phyloP scores from a whole-genome alignment of 768 basidiomycete genomes.

The Pholiota conissans region DNA sequence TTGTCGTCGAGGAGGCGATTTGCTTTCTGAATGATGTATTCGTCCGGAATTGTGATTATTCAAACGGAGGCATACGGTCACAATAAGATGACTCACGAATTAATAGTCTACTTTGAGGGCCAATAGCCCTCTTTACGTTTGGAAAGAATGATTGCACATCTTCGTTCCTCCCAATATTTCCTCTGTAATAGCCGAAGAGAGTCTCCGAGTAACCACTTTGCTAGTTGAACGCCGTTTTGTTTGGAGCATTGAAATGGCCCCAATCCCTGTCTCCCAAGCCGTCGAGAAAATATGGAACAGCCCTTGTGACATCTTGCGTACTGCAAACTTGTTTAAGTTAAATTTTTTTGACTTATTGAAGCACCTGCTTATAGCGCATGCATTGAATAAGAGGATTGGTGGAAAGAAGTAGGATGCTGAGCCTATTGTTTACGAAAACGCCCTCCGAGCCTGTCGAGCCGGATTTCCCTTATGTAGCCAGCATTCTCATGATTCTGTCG shows the following conservation, averaged over 20 bases:
- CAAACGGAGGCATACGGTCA: neutral
- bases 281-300: slow-evolving; percentile 16
- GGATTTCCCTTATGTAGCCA: slow-evolving; percentile 32
- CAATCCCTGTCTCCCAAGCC: slow-evolving; percentile 34
- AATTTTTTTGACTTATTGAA: too few species aligned
- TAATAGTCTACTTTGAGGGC: slow-evolving; percentile 27
- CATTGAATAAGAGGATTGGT: neutral
- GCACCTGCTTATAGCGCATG: neutral
- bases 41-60: slow-evolving; percentile 25
- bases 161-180: slow-evolving; percentile 33
- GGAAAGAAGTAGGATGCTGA: slow-evolving; percentile 33
- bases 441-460: slow-evolving; percentile 30
- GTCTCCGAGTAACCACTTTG: slow-evolving; percentile 18
- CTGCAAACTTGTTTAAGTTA: too few species aligned
- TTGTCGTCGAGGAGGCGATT: slow-evolving; percentile 13
- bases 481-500: slow-evolving; percentile 29
- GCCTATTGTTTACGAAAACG: slow-evolving; percentile 42
- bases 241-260: slow-evolving; percentile 23
- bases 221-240: slow-evolving; percentile 26
- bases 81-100: slow-evolving; percentile 26
- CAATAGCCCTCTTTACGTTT: slow-evolving; percentile 33
- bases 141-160: slow-evolving; percentile 28
- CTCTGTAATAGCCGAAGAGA: slow-evolving; percentile 23
- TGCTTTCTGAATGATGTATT: slow-evolving; percentile 31
- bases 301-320: neutral